Base-by-base conservation (phyloP, 352 stramenopile species). In the Globisporangium abappressorium region DNA sequence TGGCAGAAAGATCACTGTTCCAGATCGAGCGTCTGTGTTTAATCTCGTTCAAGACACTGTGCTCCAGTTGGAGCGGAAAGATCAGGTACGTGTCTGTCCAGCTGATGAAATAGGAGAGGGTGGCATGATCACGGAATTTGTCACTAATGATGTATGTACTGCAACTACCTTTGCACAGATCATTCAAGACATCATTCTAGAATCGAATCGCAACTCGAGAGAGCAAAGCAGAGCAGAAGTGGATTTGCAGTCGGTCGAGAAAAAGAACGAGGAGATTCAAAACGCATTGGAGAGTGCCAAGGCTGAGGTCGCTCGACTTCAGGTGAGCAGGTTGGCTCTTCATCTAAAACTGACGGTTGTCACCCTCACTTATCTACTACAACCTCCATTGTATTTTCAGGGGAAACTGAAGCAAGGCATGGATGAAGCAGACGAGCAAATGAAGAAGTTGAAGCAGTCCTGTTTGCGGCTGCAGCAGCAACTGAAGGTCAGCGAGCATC, bases 401-500 rank as follows among this genome's bases (percentile, higher is more conserved):
- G 49, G 62, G 22, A 70, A 89, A 54, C 71, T 86, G 11, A 81
- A 83, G 56, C 73, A 75, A 14, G 73, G 81, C 30, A 79, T 74
- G 46, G 80, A 90, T 12, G 81, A 71, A 12, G 57, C 75, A 6
- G 80, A 93, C 3, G 60, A 71, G 12, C 71, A 89, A 20, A 63
- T 68, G 6, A 93, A 91, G 63, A 74, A 79, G 33, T 68, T 92
- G 18, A 92, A 92, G 61, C 79, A 72, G 9, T 82, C 88, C 18
- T 83, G 71, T 64, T 54, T 88, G 11, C 84, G 84, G 41, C 71
- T 95, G 24, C 79, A 94, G 69, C 89, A 96, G 58, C 87, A 97
- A 65, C 69, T 97, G 1, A 93, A 93, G 66, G 82, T 94, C 4
- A 95, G 85, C 56, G 88, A 97, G 55, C 89, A 96, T 28, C 81